Evolutionary conservation across 2,329 filamentous ascomycete genomes (phyloP).

Genomic region (Fusarium setosum): DNA sequence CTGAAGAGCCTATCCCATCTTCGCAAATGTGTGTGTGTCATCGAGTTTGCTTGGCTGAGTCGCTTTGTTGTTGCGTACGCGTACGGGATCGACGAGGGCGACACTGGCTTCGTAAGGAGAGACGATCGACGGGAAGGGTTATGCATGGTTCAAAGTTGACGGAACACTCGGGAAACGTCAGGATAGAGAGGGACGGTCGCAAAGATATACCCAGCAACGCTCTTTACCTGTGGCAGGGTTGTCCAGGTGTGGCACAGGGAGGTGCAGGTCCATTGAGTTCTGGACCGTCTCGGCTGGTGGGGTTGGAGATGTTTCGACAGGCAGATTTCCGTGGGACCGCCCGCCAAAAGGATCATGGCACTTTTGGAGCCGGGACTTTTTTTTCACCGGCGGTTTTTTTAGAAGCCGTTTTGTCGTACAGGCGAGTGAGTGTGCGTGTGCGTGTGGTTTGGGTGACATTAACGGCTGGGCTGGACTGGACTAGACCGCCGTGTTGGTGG

Average conservation of each 20-base stretch:
- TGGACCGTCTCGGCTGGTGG: slow-evolving; percentile 42
- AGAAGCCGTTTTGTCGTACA: neutral
- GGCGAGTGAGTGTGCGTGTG: neutral
- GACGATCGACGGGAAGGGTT: neutral
- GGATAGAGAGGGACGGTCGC: slow-evolving; percentile 20
- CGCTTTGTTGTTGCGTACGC: neutral
- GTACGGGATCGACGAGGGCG: neutral
- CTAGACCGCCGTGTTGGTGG: neutral
- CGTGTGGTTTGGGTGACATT: neutral
- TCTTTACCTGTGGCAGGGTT: slow-evolving; percentile 27
- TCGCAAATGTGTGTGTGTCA: neutral
- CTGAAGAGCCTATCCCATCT: neutral
- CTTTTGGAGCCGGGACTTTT: neutral
- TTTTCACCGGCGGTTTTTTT: neutral
- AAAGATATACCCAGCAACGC: slow-evolving; percentile 32
- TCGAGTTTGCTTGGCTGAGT: neutral
- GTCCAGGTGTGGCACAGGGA: slow-evolving; percentile 42
- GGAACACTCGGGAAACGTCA: neutral
- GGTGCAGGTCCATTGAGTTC: slow-evolving; percentile 46
- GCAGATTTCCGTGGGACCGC: slow-evolving; percentile 21
- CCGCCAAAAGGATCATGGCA: slow-evolving; percentile 18
- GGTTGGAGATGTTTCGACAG: slow-evolving; percentile 30
- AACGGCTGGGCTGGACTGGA: neutral
- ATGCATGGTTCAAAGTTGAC: neutral
- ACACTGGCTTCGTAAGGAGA: too few relatives aligned